A percentile compares a stretch with the other conserved stretches of the same genome.
phyloP scores from a whole-genome alignment of 1,139 yeast species.

The Geotrichum fermentans region DNA sequence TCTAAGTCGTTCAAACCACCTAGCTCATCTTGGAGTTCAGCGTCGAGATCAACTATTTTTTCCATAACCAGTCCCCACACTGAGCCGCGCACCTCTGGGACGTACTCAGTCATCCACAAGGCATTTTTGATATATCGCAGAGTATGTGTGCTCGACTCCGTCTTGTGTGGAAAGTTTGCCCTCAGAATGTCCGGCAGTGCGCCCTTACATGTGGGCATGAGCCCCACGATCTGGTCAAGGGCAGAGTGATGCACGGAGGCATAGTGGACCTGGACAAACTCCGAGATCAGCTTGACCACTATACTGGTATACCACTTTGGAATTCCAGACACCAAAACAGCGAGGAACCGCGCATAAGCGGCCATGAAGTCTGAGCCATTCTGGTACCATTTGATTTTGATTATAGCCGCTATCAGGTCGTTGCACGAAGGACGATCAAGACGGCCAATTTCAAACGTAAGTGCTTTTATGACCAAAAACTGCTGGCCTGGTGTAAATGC shows the following conservation, averaged over 20 bases:
- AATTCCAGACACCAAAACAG: constrained; percentile 72
- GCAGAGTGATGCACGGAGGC: constrained; percentile 60
- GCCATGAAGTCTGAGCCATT: constrained; percentile 41
- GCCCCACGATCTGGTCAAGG: constrained; percentile 55
- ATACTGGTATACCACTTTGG: constrained; percentile 89
- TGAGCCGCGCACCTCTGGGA: constrained; percentile 60
- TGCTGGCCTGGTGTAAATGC: constrained; percentile 43
- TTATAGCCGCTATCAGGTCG: constrained; percentile 46
- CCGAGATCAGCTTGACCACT: constrained; percentile 55
- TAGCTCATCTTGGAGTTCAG: constrained; percentile 82
- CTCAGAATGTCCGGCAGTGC: constrained; percentile 56
- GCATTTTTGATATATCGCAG: constrained; percentile 63
- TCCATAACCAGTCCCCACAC: constrained; percentile 80
- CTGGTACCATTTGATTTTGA: constrained; percentile 56
- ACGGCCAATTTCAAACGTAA: constrained; percentile 50
- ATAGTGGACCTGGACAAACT: constrained; percentile 43
- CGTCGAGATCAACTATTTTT: constrained; percentile 77
- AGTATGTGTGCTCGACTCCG: constrained; percentile 52
- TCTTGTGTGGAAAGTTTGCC: constrained; percentile 70
- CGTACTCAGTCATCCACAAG: constrained; percentile 55
- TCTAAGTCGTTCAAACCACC: constrained; percentile 80
- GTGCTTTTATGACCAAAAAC: constrained; percentile 43
- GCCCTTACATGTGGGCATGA: constrained; percentile 75
- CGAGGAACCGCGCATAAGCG: constrained; percentile 62
- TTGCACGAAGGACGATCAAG: constrained; percentile 45